phyloP scores from a whole-genome alignment of 805 yeast species.

The Dipodascus geniculatus region DNA sequence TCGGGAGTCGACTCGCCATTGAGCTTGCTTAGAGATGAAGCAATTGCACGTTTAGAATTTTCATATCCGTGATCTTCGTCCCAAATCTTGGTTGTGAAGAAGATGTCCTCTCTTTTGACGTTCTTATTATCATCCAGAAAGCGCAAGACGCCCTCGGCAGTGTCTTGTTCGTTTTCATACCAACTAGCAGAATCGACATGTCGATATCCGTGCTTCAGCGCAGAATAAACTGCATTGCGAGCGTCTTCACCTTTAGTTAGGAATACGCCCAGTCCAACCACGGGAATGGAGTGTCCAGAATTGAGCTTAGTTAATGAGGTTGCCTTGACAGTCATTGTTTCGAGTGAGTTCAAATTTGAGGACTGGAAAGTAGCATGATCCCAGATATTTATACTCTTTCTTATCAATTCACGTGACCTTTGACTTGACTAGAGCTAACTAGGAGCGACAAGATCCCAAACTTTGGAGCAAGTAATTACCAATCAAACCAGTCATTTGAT shows the following conservation, averaged over 20 bases:
- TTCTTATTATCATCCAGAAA: slow-evolving; percentile 34
- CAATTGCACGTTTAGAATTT: slow-evolving; percentile 34
- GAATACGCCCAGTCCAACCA: slow-evolving; percentile 12
- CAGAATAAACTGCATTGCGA: slow-evolving; percentile 23
- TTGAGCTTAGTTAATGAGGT: not conserved
- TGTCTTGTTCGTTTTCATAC: slow-evolving; percentile 53
- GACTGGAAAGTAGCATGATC: not conserved
- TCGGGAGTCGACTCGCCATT: not conserved
- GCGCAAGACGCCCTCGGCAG: slow-evolving; percentile 41
- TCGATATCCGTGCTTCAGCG: slow-evolving; percentile 56
- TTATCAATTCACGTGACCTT: too few relatives aligned
- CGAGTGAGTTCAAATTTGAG: too few relatives aligned
- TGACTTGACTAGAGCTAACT: too few relatives aligned
- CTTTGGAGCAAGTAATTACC: too few relatives aligned
- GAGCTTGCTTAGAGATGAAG: slow-evolving; percentile 39
- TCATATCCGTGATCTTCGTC: slow-evolving; percentile 42
- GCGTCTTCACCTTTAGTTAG: not conserved
- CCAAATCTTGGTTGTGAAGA: slow-evolving; percentile 65
- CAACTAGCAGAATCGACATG: slow-evolving; percentile 65
- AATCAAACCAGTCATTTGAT: too few relatives aligned
- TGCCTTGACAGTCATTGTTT: too few relatives aligned
- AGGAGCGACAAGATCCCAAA: too few relatives aligned
- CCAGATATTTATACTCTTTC: not conserved
- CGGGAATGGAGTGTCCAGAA: slow-evolving; percentile 7
- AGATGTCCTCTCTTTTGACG: slow-evolving; percentile 36